Evolutionary conservation across 139 green algal genomes (phyloP).

Genomic region (Micractinium conductrix): DNA sequence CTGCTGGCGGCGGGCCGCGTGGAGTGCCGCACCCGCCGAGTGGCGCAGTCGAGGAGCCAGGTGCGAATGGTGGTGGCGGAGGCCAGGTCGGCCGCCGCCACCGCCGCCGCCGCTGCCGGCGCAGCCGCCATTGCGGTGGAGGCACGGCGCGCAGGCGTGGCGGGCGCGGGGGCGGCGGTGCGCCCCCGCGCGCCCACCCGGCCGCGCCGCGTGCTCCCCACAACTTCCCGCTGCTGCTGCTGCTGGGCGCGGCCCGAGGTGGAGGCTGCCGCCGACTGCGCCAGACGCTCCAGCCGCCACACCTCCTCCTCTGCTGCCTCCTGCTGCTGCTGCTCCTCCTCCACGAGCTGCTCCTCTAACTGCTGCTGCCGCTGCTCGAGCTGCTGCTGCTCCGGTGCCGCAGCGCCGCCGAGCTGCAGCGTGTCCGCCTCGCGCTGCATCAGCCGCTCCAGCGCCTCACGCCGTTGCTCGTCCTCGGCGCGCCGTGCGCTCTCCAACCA

Average conservation of each 20-base stretch:
- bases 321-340: background rate
- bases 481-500: background rate
- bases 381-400: background rate
- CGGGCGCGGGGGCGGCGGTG: background rate
- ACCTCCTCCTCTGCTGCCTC: background rate
- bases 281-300: background rate
- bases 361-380: background rate
- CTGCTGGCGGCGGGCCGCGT: background rate
- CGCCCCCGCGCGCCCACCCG: background rate
- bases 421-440: background rate
- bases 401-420: background rate
- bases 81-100: background rate
- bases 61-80: background rate
- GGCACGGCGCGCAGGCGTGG: background rate
- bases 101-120: background rate
- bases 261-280: background rate
- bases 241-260: background rate
- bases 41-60: conserved; percentile 18
- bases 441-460: conserved; percentile 12
- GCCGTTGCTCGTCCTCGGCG: background rate
- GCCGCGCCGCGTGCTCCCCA: conserved; percentile 3
- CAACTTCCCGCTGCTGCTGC: conserved; percentile 5
- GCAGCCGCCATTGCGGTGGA: background rate
- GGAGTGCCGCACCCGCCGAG: background rate
- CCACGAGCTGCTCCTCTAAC: too few species aligned